Conservation (phyloP, 1,284 basidiomycete genomes). For the Singerocomus inundabilis region DNA sequence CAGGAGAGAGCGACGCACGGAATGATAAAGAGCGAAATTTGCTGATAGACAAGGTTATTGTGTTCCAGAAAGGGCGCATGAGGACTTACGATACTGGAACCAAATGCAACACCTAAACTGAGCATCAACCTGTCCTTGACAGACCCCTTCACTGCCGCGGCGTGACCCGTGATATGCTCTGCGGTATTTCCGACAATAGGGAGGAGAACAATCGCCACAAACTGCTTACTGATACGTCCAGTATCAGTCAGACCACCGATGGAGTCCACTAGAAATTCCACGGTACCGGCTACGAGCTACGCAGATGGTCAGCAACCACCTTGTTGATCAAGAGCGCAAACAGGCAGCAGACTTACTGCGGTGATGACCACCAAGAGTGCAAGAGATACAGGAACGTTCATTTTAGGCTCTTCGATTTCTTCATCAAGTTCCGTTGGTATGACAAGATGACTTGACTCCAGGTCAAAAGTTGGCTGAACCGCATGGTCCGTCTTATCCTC, state of each 20-base stretch:
- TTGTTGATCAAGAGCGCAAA: neutral
- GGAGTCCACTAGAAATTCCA: slow-evolving; percentile 80
- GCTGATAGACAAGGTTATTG: slow-evolving; percentile 43
- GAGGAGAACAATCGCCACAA: slow-evolving; percentile 83
- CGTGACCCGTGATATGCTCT: slow-evolving; percentile 59
- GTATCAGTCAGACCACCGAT: slow-evolving; percentile 64
- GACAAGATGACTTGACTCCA: slow-evolving; percentile 8
- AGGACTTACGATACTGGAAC: slow-evolving; percentile 75
- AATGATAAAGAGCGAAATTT: slow-evolving; percentile 88
- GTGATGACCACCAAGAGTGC: slow-evolving; percentile 59
- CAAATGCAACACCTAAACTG: slow-evolving; percentile 83
- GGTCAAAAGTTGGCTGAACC: slow-evolving; percentile 3
- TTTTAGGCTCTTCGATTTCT: slow-evolving; percentile 57
- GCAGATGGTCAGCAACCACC: neutral
- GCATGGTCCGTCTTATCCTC: neutral
- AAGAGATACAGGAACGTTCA: slow-evolving; percentile 54
- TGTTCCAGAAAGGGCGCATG: neutral
- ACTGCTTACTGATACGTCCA: slow-evolving; percentile 65
- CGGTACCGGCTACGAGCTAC: slow-evolving; percentile 67
- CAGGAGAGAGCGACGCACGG: slow-evolving; percentile 52
- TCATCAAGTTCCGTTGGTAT: slow-evolving; percentile 26
- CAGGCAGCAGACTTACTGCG: slow-evolving; percentile 45
- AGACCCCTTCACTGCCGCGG: slow-evolving; percentile 67
- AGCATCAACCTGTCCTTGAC: slow-evolving; percentile 75
- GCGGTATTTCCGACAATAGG: slow-evolving; percentile 84